phyloP scores from a whole-genome alignment of 805 yeast species.

The Pichia cephalocereana region DNA sequence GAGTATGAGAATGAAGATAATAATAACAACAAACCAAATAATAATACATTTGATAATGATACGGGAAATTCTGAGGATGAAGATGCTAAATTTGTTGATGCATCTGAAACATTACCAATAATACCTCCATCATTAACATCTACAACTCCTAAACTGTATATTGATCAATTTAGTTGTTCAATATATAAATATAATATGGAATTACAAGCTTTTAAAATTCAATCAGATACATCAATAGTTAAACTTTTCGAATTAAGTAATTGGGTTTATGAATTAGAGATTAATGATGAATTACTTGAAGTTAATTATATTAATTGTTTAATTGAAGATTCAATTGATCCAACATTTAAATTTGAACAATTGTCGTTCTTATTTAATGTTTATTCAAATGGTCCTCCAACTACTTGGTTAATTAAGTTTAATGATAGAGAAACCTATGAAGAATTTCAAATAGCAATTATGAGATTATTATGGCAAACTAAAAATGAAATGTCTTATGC shows the following conservation, averaged over 20 bases:
- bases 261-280: constrained; percentile 47
- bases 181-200: constrained; percentile 51
- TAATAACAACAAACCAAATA: not conserved
- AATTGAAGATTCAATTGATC: constrained; percentile 45
- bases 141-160: not conserved
- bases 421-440: constrained; percentile 29
- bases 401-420: constrained; percentile 61
- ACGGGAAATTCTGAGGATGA: constrained; percentile 22
- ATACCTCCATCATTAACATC: not conserved
- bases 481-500: constrained; percentile 43
- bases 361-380: constrained; percentile 60
- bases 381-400: constrained; percentile 30
- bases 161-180: constrained; percentile 12
- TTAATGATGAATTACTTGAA: constrained; percentile 19
- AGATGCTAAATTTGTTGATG: constrained; percentile 23
- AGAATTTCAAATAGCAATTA: constrained; percentile 43
- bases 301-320: constrained; percentile 27
- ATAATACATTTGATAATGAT: constrained; percentile 10
- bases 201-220: constrained; percentile 37
- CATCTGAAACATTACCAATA: constrained; percentile 17
- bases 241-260: constrained; percentile 35
- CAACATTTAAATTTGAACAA: constrained; percentile 52
- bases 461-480: constrained; percentile 53
- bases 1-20: constrained; percentile 16
- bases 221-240: constrained; percentile 27